phyloP scores from a whole-genome alignment of 2,329 filamentous ascomycete genomes.

The Ceratocystis cubensis region DNA sequence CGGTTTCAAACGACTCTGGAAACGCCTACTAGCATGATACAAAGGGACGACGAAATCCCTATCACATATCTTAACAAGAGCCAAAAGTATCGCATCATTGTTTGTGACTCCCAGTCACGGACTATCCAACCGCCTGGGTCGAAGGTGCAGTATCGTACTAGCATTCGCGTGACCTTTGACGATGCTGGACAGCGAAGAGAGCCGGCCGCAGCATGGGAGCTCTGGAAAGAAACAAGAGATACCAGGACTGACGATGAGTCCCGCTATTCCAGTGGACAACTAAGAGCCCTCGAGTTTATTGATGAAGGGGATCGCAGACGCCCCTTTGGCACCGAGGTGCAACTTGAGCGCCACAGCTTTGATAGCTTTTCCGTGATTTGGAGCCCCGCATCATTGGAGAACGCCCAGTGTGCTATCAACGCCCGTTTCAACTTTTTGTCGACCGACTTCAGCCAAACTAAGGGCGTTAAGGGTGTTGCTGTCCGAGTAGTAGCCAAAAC shows the following conservation, averaged over 20 bases:
- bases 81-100: slow-evolving; percentile 77
- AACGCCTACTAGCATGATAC: slow-evolving; percentile 93
- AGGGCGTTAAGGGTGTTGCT: slow-evolving; percentile 94
- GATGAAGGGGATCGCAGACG: slow-evolving; percentile 56
- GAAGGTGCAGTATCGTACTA: slow-evolving; percentile 71
- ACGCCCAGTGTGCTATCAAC: slow-evolving; percentile 68
- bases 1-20: slow-evolving; percentile 83
- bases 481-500: slow-evolving; percentile 90
- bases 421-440: slow-evolving; percentile 98
- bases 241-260: slow-evolving; percentile 61
- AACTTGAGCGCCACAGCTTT: slow-evolving; percentile 68
- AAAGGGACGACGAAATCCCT: slow-evolving; percentile 76
- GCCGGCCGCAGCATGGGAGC: slow-evolving; percentile 68
- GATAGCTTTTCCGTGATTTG: slow-evolving; percentile 89
- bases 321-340: slow-evolving; percentile 41
- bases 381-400: slow-evolving; percentile 58
- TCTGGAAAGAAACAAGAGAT: slow-evolving; percentile 95
- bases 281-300: slow-evolving; percentile 92
- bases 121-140: slow-evolving; percentile 34
- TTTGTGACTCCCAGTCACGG: slow-evolving; percentile 59
- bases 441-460: slow-evolving; percentile 96
- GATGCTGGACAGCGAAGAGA: slow-evolving; percentile 84
- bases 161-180: slow-evolving; percentile 90
- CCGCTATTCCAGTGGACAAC: slow-evolving; percentile 79
- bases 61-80: slow-evolving; percentile 98